phyloP scores from a whole-genome alignment of 768 basidiomycete species.

The Astraeus odoratus region DNA sequence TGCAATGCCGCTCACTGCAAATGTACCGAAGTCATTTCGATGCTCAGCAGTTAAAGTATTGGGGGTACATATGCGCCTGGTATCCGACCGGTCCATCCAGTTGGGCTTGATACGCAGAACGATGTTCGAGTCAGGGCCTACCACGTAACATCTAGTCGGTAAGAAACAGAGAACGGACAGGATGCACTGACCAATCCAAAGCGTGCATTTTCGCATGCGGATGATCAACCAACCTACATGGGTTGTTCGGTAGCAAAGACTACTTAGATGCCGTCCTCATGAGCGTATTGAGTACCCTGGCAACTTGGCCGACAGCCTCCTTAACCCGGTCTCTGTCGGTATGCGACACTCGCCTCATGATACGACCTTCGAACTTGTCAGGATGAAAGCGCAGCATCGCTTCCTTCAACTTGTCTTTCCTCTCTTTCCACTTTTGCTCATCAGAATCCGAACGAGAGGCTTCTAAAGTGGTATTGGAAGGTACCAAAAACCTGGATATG shows the following conservation, averaged over 20 bases:
- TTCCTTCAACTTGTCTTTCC: constrained; percentile 60
- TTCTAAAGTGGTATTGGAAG: constrained; percentile 9
- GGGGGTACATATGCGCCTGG: too few relatives aligned
- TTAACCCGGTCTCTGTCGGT: constrained; percentile 43
- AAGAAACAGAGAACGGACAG: too few relatives aligned
- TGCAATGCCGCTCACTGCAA: too few relatives aligned
- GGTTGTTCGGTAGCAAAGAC: background rate
- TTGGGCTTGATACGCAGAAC: too few relatives aligned
- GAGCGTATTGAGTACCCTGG: constrained; percentile 49
- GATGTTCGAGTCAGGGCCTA: too few relatives aligned
- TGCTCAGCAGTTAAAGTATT: too few relatives aligned
- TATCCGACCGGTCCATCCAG: too few relatives aligned
- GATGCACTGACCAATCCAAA: too few relatives aligned
- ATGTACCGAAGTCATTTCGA: too few relatives aligned
- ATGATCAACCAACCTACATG: background rate
- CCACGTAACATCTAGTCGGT: too few relatives aligned
- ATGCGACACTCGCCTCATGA: constrained; percentile 45
- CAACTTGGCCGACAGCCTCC: constrained; percentile 60
- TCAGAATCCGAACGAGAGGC: constrained; percentile 6
- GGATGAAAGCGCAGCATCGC: constrained; percentile 71
- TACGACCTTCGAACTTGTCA: constrained; percentile 74
- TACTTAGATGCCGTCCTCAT: constrained; percentile 31
- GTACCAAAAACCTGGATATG: constrained; percentile 52
- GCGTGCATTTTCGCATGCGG: too few relatives aligned
- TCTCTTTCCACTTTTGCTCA: constrained; percentile 35